phyloP scores from a whole-genome alignment of 768 basidiomycete genomes.

The Hericium erinaceus region DNA sequence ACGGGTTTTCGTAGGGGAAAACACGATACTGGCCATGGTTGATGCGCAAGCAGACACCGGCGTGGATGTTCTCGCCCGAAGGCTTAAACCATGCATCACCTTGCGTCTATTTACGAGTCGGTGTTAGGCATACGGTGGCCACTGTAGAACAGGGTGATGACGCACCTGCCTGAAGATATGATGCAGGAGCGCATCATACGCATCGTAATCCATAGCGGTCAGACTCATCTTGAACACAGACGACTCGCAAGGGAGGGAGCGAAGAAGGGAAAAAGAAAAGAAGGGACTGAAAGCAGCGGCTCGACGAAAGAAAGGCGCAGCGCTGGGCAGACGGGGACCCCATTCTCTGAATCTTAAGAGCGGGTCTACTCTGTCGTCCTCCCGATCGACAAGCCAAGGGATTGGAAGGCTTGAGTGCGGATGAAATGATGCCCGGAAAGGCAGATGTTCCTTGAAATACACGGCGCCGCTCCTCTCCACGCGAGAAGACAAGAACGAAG shows the following conservation, averaged over 20 bases:
- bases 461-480: no score
- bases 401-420: no score
- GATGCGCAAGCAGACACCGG: slow-evolving; percentile 69
- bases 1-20: slow-evolving; percentile 82
- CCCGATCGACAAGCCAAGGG: neutral
- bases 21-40: slow-evolving; percentile 63
- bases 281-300: neutral
- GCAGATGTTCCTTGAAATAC: neutral
- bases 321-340: neutral
- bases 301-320: neutral
- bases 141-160: neutral
- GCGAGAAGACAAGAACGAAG: no score
- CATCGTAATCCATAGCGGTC: slow-evolving; percentile 61
- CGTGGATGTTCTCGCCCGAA: slow-evolving; percentile 71
- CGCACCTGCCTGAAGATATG: slow-evolving; percentile 66
- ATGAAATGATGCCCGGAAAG: neutral
- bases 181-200: slow-evolving; percentile 70
- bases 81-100: slow-evolving; percentile 84
- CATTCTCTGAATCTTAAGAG: neutral
- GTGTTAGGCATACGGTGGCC: slow-evolving; percentile 9
- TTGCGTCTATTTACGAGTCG: slow-evolving; percentile 47
- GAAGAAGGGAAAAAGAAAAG: neutral
- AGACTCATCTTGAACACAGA: neutral
- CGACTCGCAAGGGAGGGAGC: slow-evolving; percentile 1
- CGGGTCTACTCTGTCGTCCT: neutral